These are phyloP conservation scores for Podospora comata DNA, from an alignment of 495 filamentous ascomycete genomes.

Conservation along the genomic window DNA sequence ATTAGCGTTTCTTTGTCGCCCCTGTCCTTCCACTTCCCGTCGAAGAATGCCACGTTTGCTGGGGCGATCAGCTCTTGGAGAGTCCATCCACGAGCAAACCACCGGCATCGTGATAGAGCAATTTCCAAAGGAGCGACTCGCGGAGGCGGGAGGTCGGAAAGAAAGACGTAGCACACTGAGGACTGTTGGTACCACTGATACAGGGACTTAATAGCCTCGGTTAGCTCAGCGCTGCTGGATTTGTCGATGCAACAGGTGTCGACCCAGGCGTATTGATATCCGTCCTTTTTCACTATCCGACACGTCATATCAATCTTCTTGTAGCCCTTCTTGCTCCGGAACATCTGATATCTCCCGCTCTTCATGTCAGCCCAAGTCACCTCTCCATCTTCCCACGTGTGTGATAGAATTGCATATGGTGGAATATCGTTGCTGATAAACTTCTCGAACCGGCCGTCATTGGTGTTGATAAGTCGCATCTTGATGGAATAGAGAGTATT, in stretches of 20 bases:
- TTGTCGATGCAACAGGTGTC: constrained; percentile 49
- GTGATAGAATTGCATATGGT: constrained; percentile 22
- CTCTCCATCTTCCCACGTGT: constrained; percentile 24
- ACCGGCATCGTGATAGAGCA: constrained; percentile 14
- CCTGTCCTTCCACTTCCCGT: constrained; percentile 26
- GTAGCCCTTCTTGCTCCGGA: constrained; percentile 6
- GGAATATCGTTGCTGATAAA: not conserved
- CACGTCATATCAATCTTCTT: not conserved
- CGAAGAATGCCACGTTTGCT: constrained; percentile 28
- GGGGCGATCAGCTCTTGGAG: constrained; percentile 37
- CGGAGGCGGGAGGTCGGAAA: constrained; percentile 6
- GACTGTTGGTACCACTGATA: constrained; percentile 39
- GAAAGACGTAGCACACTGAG: constrained; percentile 33
- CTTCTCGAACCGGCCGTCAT: not conserved
- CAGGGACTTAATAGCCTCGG: constrained; percentile 50
- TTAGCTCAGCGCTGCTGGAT: constrained; percentile 38
- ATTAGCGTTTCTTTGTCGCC: constrained; percentile 23
- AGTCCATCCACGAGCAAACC: constrained; percentile 39
- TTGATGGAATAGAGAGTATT: not conserved
- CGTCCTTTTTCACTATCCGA: not conserved
- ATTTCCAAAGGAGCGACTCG: not conserved
- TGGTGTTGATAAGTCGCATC: constrained; percentile 12
- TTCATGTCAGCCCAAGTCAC: constrained; percentile 11
- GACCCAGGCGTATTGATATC: constrained; percentile 35
- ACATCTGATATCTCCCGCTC: not conserved